Conservation (phyloP, 345 rosid genomes). For the Rubroshorea leprosula region DNA sequence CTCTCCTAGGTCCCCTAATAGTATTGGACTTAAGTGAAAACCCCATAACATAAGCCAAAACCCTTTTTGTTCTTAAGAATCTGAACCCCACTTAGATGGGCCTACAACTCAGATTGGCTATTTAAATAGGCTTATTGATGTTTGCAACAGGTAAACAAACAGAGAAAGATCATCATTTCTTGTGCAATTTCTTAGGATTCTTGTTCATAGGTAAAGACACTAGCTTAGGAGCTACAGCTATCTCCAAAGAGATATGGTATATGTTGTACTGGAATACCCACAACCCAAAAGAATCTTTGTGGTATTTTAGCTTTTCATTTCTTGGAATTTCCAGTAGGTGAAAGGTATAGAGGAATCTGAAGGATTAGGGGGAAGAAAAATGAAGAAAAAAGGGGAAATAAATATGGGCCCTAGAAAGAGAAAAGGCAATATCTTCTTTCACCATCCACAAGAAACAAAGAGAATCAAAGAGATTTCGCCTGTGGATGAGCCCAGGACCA, state of each 20-base stretch:
- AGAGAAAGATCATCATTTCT: too few relatives aligned
- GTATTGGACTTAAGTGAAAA: too few relatives aligned
- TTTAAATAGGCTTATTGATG: too few relatives aligned
- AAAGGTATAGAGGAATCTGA: conserved; percentile 16
- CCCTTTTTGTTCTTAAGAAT: too few relatives aligned
- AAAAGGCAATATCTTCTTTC: conserved; percentile 45
- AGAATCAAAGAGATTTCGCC: conserved; percentile 59
- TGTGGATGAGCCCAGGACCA: conserved; percentile 44
- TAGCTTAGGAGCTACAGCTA: conserved; percentile 6
- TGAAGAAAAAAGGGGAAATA: background rate
- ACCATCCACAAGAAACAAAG: conserved; percentile 37
- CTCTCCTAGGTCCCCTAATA: too few relatives aligned
- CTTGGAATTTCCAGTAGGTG: conserved; percentile 21
- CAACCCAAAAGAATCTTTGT: conserved; percentile 28
- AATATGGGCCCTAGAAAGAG: conserved; percentile 46
- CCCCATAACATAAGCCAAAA: too few relatives aligned
- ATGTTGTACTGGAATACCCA: background rate
- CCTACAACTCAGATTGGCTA: too few relatives aligned
- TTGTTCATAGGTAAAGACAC: conserved; percentile 16
- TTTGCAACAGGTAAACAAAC: too few relatives aligned
- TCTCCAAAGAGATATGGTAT: conserved; percentile 25
- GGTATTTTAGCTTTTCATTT: conserved; percentile 13
- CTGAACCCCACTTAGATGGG: too few relatives aligned
- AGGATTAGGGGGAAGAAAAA: background rate
- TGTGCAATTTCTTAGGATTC: too few relatives aligned